Percentiles rank a stretch among this genome's conserved stretches.
Evolutionary conservation across 352 stramenopile species (phyloP).

Genomic region (Pythium oligandrum): DNA sequence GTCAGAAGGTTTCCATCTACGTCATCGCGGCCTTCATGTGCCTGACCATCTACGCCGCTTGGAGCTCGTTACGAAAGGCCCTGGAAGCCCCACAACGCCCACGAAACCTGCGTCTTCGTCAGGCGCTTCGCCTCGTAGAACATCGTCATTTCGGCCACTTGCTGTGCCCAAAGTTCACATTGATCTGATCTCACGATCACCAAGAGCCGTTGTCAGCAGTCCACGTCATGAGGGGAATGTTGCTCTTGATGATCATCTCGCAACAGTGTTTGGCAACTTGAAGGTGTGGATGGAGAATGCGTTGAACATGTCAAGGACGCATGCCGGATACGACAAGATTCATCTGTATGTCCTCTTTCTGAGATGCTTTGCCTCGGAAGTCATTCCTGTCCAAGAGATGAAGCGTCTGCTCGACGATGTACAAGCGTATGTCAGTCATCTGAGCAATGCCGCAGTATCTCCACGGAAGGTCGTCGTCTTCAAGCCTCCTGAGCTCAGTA

Average conservation of each 20-base stretch:
- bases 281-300: conserved; percentile 33
- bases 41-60: conserved; percentile 27
- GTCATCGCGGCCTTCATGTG: conserved; percentile 28
- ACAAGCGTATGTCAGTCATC: conserved; percentile 25
- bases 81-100: neutral
- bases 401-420: conserved; percentile 23
- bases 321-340: conserved; percentile 31
- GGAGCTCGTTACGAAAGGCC: conserved; percentile 17
- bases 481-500: neutral
- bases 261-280: conserved; percentile 30
- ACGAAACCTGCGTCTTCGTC: neutral
- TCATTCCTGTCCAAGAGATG: conserved; percentile 16
- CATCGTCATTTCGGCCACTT: conserved; percentile 9
- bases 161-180: conserved; percentile 2
- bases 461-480: neutral
- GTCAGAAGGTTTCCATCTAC: conserved; percentile 14
- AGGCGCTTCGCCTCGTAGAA: too few species aligned
- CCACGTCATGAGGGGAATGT: neutral
- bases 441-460: conserved; percentile 1
- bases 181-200: conserved; percentile 6
- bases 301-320: neutral
- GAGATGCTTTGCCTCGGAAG: conserved; percentile 18
- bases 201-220: neutral
- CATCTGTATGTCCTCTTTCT: conserved; percentile 28
- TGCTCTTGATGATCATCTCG: conserved; percentile 8